These are phyloP conservation scores for Kwoniella sp. DNA, from an alignment of 768 basidiomycete genomes.

Conservation along the genomic window DNA sequence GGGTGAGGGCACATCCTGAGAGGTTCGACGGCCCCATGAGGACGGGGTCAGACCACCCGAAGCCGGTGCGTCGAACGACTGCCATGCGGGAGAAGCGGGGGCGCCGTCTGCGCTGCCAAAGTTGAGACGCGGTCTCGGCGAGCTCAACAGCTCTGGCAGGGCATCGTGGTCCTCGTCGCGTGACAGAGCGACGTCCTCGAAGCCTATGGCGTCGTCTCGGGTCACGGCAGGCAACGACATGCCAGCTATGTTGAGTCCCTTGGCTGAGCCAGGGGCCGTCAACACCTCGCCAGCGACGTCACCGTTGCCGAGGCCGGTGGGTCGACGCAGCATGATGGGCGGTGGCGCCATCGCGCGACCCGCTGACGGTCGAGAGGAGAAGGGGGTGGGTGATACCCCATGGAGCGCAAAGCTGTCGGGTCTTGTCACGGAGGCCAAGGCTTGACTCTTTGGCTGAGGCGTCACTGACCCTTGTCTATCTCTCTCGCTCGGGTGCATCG, in stretches of 20 bases:
- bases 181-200: too few relatives aligned
- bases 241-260: slow-evolving; percentile 23
- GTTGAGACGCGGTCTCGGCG: slow-evolving; percentile 8
- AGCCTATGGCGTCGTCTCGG: slow-evolving; percentile 1
- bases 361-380: slow-evolving; percentile 6
- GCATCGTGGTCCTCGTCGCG: slow-evolving; percentile 17
- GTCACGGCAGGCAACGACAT: slow-evolving; percentile 3
- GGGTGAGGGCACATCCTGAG: slow-evolving; percentile 13
- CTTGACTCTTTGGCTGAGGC: not conserved
- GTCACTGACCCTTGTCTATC: not conserved
- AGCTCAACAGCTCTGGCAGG: slow-evolving; percentile 12
- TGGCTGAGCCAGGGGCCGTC: slow-evolving; percentile 5
- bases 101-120: slow-evolving; percentile 6
- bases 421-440: not conserved
- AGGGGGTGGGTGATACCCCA: slow-evolving; percentile 12
- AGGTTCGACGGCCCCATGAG: slow-evolving; percentile 9
- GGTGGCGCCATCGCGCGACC: slow-evolving; percentile 32
- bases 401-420: not conserved
- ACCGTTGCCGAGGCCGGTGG: slow-evolving; percentile 18
- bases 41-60: slow-evolving; percentile 12
- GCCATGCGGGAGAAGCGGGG: slow-evolving; percentile 27
- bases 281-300: slow-evolving; percentile 5
- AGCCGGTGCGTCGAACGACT: slow-evolving; percentile 13
- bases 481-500: not conserved
- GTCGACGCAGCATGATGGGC: slow-evolving; percentile 31